Percentiles rank a stretch among this genome's conserved stretches.
These are phyloP conservation scores for Fusarium euwallaceae DNA, from an alignment of 2,329 filamentous ascomycete genomes.

Conservation along the genomic window DNA sequence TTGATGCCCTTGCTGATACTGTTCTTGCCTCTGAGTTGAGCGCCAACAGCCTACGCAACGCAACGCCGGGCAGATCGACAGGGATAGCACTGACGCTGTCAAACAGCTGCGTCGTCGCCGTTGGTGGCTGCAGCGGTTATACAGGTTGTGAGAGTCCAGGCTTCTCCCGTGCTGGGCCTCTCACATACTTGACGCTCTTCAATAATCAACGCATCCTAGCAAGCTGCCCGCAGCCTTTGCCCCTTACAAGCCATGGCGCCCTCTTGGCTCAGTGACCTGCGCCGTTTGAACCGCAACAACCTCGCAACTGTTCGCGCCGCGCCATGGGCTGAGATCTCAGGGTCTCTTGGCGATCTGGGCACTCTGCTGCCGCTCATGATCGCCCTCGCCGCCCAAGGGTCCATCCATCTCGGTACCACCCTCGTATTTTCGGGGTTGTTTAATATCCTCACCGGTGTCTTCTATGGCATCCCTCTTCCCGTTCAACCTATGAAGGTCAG, in stretches of 20 bases:
- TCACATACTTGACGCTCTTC: slow-evolving; percentile 1
- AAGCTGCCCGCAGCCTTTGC: not conserved
- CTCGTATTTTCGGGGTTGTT: slow-evolving; percentile 89
- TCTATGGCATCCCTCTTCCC: slow-evolving; percentile 90
- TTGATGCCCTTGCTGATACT: not conserved
- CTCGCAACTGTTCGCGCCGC: slow-evolving; percentile 60
- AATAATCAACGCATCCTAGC: not conserved
- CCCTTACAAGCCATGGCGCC: slow-evolving; percentile 33
- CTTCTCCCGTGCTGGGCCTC: not conserved
- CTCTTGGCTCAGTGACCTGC: slow-evolving; percentile 47
- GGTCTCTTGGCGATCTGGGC: slow-evolving; percentile 87
- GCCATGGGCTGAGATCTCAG: slow-evolving; percentile 81
- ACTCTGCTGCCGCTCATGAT: slow-evolving; percentile 92
- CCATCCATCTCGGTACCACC: slow-evolving; percentile 85
- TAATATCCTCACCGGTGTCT: slow-evolving; percentile 84
- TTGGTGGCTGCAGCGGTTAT: not conserved
- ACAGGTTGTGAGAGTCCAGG: slow-evolving; percentile 2
- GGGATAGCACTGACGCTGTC: not conserved
- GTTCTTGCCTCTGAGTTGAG: not conserved
- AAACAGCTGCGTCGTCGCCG: not conserved
- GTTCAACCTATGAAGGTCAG: slow-evolving; percentile 86
- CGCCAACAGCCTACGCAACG: slow-evolving; percentile 11
- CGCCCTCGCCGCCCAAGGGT: slow-evolving; percentile 81
- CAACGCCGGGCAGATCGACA: not conserved
- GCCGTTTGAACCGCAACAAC: slow-evolving; percentile 61